Conservation (phyloP, 2,329 filamentous ascomycete species). For the Alternaria viburni region DNA sequence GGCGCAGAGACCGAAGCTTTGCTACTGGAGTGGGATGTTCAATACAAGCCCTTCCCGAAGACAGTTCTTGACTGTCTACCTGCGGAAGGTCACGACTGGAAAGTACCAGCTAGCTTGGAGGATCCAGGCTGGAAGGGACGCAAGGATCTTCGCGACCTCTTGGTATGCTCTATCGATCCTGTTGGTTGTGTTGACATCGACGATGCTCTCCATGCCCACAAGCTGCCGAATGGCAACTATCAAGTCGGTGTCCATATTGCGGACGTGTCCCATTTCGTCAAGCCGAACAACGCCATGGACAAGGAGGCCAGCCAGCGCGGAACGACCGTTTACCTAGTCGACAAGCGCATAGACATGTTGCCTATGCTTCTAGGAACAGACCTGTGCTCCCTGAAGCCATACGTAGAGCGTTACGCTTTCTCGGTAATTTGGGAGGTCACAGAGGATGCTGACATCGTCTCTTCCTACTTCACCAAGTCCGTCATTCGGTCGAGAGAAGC, state of each 20-base stretch:
- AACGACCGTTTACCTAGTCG: constrained; percentile 95
- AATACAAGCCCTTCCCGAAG: constrained; percentile 96
- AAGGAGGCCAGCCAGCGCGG: constrained; percentile 90
- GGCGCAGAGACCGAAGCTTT: constrained; percentile 97
- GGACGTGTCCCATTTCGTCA: constrained; percentile 99
- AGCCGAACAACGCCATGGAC: constrained; percentile 97
- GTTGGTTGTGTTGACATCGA: constrained; percentile 97
- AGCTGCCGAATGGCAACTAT: constrained; percentile 88
- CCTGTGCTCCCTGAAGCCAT: constrained; percentile 93
- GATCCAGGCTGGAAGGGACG: constrained; percentile 88
- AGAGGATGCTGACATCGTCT: constrained; percentile 82
- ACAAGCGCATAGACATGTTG: constrained; percentile 99
- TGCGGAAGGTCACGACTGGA: constrained; percentile 91
- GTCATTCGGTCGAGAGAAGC: constrained; percentile 96
- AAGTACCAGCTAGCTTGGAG: constrained; percentile 77
- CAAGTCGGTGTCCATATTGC: constrained; percentile 98
- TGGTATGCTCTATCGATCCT: constrained; percentile 97
- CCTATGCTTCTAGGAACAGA: constrained; percentile 95
- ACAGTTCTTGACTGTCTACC: constrained; percentile 93
- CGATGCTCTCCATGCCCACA: constrained; percentile 87
- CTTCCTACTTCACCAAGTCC: constrained; percentile 90
- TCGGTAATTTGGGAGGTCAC: constrained; percentile 78
- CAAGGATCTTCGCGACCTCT: constrained; percentile 80
- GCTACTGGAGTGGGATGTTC: constrained; percentile 93
- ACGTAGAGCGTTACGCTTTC: constrained; percentile 77